phyloP scores from a whole-genome alignment of 78 protist species.

The Dictyostelium citrinum region DNA sequence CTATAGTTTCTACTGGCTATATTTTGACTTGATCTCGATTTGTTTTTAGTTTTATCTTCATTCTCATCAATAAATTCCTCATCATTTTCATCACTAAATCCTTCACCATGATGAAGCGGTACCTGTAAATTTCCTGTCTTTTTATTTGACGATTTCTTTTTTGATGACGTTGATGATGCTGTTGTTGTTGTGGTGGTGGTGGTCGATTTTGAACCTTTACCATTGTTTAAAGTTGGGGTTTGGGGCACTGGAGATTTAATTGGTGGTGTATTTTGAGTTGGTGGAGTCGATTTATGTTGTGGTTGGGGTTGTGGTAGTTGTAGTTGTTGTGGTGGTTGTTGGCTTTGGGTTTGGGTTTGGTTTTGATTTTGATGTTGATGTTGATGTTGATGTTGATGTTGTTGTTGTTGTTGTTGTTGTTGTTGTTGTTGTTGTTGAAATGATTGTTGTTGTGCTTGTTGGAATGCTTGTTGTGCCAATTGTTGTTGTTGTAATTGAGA shows the following conservation, averaged over 20 bases:
- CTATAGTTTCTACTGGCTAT: slow-evolving; percentile 69
- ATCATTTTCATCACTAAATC: neutral
- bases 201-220: neutral
- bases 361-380: neutral
- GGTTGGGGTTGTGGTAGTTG: neutral
- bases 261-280: neutral
- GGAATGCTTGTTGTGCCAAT: neutral
- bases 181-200: neutral
- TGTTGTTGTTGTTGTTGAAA: neutral
- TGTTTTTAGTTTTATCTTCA: slow-evolving; percentile 14
- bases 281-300: neutral
- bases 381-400: neutral
- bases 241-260: neutral
- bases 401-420: neutral
- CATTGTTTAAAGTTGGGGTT: neutral
- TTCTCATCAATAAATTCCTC: slow-evolving; percentile 24
- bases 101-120: neutral
- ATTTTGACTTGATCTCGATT: slow-evolving; percentile 49
- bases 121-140: neutral
- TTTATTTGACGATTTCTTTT: slow-evolving; percentile 2
- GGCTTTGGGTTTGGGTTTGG: neutral
- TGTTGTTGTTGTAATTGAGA: neutral
- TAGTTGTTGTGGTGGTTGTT: neutral
- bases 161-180: neutral
- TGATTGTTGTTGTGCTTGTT: neutral